Evolutionary conservation across 768 basidiomycete species (phyloP).

Genomic region (Hebeloma cylindrosporum): DNA sequence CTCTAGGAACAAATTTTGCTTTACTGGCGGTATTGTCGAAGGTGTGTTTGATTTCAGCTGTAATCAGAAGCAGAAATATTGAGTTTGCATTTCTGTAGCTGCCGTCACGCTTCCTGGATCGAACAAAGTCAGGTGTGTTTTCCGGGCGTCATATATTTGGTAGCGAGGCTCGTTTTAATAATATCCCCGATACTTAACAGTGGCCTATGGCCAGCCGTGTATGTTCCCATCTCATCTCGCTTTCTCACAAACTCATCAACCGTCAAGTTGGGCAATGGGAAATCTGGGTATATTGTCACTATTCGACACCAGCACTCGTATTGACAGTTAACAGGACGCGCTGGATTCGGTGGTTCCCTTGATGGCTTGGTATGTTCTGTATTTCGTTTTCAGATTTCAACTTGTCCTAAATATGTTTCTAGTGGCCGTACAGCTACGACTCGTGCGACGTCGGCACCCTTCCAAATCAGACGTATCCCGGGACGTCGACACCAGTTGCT

Average conservation of each 20-base stretch:
- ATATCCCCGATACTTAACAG: constrained; percentile 13
- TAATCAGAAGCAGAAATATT: background rate
- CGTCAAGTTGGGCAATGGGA: constrained; percentile 43
- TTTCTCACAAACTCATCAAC: background rate
- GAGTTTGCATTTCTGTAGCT: constrained; percentile 16
- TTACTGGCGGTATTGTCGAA: constrained; percentile 67
- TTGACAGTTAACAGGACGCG: constrained; percentile 45
- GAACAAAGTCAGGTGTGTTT: constrained; percentile 26
- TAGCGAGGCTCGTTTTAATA: background rate
- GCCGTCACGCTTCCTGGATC: constrained; percentile 34
- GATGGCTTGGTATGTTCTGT: constrained; percentile 58
- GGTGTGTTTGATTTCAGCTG: constrained; percentile 11
- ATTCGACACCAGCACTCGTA: constrained; percentile 7
- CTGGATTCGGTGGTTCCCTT: constrained; percentile 68
- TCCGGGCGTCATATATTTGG: background rate
- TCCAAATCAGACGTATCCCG: constrained; percentile 73
- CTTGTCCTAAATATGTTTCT: constrained; percentile 1
- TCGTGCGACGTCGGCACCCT: constrained; percentile 80
- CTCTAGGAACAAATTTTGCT: constrained; percentile 55
- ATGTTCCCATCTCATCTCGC: constrained; percentile 14
- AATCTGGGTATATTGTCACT: constrained; percentile 43
- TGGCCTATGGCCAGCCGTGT: constrained; percentile 44
- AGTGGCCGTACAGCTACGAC: constrained; percentile 73
- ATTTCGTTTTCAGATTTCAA: background rate
- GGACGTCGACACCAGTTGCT: constrained; percentile 45